Evolutionary conservation across 176 grass and related monocot species (phyloP).

Genomic region (Musa schizocarpa): DNA sequence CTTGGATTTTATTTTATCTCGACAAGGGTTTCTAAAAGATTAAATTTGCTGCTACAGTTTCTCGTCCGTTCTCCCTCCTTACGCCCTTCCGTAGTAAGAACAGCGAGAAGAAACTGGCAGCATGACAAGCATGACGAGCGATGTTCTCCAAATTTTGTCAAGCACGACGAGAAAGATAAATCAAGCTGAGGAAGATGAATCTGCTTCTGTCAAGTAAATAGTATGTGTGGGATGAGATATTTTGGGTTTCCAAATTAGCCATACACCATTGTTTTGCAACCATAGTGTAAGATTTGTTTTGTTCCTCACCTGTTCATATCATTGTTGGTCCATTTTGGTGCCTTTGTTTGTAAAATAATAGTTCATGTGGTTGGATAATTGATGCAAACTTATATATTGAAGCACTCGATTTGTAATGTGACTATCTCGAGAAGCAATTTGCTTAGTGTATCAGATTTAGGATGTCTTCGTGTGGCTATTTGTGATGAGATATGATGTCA

Average conservation of each 20-base stretch:
- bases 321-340: not conserved
- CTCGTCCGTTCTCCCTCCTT: constrained; percentile 49
- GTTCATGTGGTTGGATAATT: not conserved
- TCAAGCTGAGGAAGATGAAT: not conserved
- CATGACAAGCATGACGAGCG: not conserved
- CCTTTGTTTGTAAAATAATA: not conserved
- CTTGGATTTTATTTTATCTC: not conserved
- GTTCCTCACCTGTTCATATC: not conserved
- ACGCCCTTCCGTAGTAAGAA: constrained; percentile 52
- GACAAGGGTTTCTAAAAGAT: not conserved
- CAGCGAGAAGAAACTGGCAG: constrained; percentile 15
- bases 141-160: not conserved
- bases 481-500: too few relatives aligned
- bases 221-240: not conserved
- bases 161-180: not conserved
- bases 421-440: not conserved
- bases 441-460: not conserved
- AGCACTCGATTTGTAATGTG: not conserved
- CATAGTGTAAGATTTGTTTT: not conserved
- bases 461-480: too few relatives aligned
- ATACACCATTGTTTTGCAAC: constrained; percentile 5
- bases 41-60: constrained; percentile 32
- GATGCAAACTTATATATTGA: constrained; percentile 1
- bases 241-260: not conserved
- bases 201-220: not conserved